Conservation (phyloP, 108 stramenopile genomes). For the Cyclotella sp. region DNA sequence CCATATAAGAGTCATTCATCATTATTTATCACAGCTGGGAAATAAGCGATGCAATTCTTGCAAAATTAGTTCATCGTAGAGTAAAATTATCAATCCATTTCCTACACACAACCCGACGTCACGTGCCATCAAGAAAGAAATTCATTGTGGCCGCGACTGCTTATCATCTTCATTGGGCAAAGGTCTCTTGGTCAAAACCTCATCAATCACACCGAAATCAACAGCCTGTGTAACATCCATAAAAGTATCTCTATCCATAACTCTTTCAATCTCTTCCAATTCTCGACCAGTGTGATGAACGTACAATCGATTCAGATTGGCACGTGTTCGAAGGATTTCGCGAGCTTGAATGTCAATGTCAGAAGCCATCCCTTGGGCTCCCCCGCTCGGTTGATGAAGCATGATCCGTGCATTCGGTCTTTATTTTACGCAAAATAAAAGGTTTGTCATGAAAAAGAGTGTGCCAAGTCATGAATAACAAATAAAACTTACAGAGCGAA, state of each 20-base stretch:
- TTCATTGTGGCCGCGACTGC: not conserved
- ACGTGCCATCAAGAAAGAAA: not conserved
- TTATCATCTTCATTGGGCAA: conserved; percentile 42
- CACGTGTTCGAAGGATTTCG: conserved; percentile 80
- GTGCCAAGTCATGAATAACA: not conserved
- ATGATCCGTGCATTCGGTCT: conserved; percentile 93
- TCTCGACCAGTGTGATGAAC: conserved; percentile 86
- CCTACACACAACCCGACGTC: not conserved
- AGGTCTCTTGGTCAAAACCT: conserved; percentile 78
- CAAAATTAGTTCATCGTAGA: too few relatives aligned
- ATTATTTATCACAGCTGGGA: too few relatives aligned
- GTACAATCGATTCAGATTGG: conserved; percentile 86
- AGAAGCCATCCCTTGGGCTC: conserved; percentile 94
- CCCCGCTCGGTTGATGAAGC: conserved; percentile 96
- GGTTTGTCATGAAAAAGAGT: not conserved
- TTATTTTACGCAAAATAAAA: not conserved
- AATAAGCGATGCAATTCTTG: too few relatives aligned
- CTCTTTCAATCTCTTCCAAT: conserved; percentile 82
- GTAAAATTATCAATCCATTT: too few relatives aligned
- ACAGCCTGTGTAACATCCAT: conserved; percentile 86
- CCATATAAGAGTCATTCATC: too few relatives aligned
- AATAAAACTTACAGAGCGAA: conserved; percentile 59
- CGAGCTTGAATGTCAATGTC: conserved; percentile 95
- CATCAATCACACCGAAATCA: conserved; percentile 94
- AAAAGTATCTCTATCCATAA: conserved; percentile 97